These are phyloP conservation scores for Dimocarpus longan DNA, from an alignment of 345 rosid species.

Conservation along the genomic window DNA sequence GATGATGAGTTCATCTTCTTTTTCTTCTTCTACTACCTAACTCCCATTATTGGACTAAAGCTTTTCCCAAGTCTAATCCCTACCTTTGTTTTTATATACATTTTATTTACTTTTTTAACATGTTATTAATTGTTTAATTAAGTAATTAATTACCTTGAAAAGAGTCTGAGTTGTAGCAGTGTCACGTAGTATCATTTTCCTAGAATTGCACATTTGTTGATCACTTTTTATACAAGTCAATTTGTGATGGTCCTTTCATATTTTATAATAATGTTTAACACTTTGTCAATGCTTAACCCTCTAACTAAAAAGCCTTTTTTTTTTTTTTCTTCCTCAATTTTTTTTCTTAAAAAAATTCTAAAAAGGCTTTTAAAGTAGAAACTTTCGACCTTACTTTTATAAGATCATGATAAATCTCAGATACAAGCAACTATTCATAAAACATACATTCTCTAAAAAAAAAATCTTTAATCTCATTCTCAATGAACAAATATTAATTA, in stretches of 20 bases:
- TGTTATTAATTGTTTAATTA: neutral
- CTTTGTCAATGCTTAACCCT: neutral
- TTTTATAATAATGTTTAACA: neutral
- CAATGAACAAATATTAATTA: too few species aligned
- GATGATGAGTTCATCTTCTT: neutral
- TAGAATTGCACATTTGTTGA: neutral
- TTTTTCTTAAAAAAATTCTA: neutral
- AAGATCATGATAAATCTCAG: too few species aligned
- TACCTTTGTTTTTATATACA: neutral
- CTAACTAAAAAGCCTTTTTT: neutral
- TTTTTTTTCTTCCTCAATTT: neutral
- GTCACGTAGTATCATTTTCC: neutral
- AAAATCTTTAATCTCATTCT: too few species aligned
- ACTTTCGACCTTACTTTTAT: too few species aligned
- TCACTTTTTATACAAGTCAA: neutral
- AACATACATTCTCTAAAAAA: too few species aligned
- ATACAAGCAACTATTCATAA: too few species aligned
- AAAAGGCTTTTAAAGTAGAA: too few species aligned
- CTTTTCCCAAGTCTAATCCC: neutral
- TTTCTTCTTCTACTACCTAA: neutral
- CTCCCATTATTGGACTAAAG: conserved; percentile 19
- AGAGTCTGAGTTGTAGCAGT: neutral
- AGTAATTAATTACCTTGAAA: neutral
- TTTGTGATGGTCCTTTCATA: neutral
- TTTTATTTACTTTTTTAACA: neutral